These are phyloP conservation scores for Trypanosoma theileri DNA, from an alignment of 208 protist genomes.

Conservation along the genomic window DNA sequence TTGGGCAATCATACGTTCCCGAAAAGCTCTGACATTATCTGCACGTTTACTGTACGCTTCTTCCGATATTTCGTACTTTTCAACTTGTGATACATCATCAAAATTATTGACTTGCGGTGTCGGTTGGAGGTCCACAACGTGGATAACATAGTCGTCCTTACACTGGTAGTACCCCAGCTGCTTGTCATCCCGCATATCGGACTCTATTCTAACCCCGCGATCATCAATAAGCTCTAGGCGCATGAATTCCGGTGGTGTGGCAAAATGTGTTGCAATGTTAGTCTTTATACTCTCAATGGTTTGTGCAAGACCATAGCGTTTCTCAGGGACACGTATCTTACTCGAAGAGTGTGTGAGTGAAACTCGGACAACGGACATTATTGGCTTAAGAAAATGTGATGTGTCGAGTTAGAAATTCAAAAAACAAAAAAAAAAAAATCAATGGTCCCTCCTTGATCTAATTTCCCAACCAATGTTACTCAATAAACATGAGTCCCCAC, in stretches of 20 bases:
- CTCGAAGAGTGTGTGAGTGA: constrained; percentile 84
- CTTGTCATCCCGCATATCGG: constrained; percentile 70
- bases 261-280: constrained; percentile 83
- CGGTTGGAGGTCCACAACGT: constrained; percentile 88
- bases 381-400: constrained; percentile 14
- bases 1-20: constrained; percentile 67
- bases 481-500: constrained; percentile 6
- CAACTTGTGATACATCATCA: constrained; percentile 84
- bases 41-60: constrained; percentile 88
- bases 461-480: not conserved
- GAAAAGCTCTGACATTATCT: constrained; percentile 82
- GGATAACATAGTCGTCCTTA: constrained; percentile 79
- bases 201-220: constrained; percentile 55
- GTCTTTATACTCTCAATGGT: constrained; percentile 80
- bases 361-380: constrained; percentile 82
- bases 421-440: not conserved
- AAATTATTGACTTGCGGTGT: constrained; percentile 60
- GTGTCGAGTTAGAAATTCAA: constrained; percentile 11
- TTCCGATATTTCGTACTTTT: constrained; percentile 92
- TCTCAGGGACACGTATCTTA: constrained; percentile 78
- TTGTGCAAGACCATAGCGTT: constrained; percentile 76
- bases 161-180: constrained; percentile 87
- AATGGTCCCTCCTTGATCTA: no score
- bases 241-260: constrained; percentile 61
- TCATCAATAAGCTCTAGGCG: constrained; percentile 82